A percentile compares a stretch with the other conserved stretches of the same genome.
Conservation (phyloP, 495 filamentous ascomycete genomes). For the Penicillium canescens region DNA sequence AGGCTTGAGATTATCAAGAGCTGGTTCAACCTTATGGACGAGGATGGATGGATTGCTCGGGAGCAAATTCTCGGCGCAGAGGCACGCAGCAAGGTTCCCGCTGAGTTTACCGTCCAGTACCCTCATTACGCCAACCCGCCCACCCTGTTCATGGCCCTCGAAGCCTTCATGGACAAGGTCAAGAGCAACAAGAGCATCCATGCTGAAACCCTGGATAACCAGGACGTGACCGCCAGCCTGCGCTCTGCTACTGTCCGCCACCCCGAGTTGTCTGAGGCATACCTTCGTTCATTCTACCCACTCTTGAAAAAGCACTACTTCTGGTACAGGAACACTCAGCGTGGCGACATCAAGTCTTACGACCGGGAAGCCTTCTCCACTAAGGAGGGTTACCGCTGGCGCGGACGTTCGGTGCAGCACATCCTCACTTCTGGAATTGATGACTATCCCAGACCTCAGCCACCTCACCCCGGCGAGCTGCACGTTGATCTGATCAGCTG, state of each 20-base stretch:
- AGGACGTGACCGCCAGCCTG: constrained; percentile 30
- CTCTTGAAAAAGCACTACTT: constrained; percentile 85
- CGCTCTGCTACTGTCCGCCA: constrained; percentile 64
- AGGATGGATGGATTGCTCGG: constrained; percentile 95
- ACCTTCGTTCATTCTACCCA: constrained; percentile 84
- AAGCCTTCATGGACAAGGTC: constrained; percentile 77
- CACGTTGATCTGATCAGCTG: constrained; percentile 94
- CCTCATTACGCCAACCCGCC: constrained; percentile 98
- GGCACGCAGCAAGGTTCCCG: constrained; percentile 91
- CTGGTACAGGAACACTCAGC: constrained; percentile 93
- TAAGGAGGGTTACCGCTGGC: constrained; percentile 94
- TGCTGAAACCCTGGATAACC: constrained; percentile 17
- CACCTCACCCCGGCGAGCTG: constrained; percentile 96
- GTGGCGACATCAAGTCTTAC: constrained; percentile 85
- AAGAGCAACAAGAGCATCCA: constrained; percentile 37
- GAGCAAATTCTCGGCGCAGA: constrained; percentile 96
- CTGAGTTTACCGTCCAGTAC: constrained; percentile 95
- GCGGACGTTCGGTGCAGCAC: constrained; percentile 82
- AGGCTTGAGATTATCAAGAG: constrained; percentile 87
- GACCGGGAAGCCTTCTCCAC: constrained; percentile 83
- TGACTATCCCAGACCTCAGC: constrained; percentile 92
- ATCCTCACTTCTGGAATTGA: constrained; percentile 92
- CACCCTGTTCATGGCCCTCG: constrained; percentile 89
- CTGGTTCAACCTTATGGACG: constrained; percentile 95
- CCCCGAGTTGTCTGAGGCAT: constrained; percentile 66